These are phyloP conservation scores for Blumeriella jaapii DNA, from an alignment of 2,329 filamentous ascomycete genomes.

Conservation along the genomic window DNA sequence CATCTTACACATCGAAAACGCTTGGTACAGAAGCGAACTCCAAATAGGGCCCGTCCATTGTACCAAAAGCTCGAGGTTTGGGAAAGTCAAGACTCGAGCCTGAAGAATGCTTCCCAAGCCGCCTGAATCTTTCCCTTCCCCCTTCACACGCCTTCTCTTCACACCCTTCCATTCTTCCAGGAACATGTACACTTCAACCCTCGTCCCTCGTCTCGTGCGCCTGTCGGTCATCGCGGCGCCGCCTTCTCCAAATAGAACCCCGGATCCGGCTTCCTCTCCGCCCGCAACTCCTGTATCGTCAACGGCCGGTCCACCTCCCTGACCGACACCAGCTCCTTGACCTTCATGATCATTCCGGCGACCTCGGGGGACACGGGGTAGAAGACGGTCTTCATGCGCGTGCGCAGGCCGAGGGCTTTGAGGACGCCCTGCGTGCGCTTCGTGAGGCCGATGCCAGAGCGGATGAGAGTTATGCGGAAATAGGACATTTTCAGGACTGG, in stretches of 20 bases:
- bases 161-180: background rate
- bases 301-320: slow-evolving; percentile 50
- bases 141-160: background rate
- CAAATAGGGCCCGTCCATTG: no score
- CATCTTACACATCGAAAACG: no score
- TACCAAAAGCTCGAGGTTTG: no score
- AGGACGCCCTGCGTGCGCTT: slow-evolving; percentile 53
- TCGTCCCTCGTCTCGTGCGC: background rate
- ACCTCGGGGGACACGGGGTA: slow-evolving; percentile 55
- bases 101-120: no score
- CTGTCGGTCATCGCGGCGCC: slow-evolving; percentile 15
- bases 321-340: slow-evolving; percentile 62
- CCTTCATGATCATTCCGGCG: slow-evolving; percentile 64
- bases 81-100: no score
- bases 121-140: no score
- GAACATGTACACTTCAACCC: background rate
- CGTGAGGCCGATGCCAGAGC: slow-evolving; percentile 62
- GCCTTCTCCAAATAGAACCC: slow-evolving; percentile 56
- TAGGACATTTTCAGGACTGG: slow-evolving; percentile 39
- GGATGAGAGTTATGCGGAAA: slow-evolving; percentile 63
- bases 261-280: slow-evolving; percentile 50
- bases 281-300: slow-evolving; percentile 48
- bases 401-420: slow-evolving; percentile 57
- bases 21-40: no score
- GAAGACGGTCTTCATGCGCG: slow-evolving; percentile 63